A percentile compares a stretch with the other conserved stretches of the same genome.
Evolutionary conservation across 768 basidiomycete species (phyloP).

Genomic region (Infundibulicybe gibba): DNA sequence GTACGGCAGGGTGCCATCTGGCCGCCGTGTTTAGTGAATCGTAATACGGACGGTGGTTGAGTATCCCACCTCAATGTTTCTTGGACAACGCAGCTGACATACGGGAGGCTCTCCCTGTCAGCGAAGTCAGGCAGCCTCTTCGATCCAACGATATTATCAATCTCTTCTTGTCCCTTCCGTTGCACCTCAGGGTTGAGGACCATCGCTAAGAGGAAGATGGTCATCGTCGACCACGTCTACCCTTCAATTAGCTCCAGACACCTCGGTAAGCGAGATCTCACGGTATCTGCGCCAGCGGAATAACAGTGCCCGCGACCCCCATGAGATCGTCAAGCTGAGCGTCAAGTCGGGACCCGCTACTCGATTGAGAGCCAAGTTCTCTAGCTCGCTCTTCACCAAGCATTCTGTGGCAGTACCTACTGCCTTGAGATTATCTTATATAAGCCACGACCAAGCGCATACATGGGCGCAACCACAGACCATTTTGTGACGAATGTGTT

Average conservation of each 20-base stretch:
- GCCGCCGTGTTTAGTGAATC: slow-evolving; percentile 17
- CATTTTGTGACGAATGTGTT: slow-evolving; percentile 17
- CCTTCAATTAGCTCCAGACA: background rate
- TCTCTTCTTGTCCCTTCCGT: slow-evolving; percentile 21
- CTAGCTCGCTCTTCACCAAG: no score
- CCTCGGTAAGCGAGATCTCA: background rate
- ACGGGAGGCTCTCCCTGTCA: slow-evolving; percentile 10
- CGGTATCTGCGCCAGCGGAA: slow-evolving; percentile 2
- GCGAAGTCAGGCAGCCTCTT: slow-evolving; percentile 14
- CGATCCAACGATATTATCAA: slow-evolving; percentile 18
- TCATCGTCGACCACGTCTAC: slow-evolving; percentile 10
- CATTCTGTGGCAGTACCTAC: background rate
- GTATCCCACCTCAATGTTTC: background rate
- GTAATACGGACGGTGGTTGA: background rate
- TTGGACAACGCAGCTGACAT: background rate
- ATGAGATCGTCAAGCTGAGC: background rate
- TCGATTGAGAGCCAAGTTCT: no score
- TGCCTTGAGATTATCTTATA: slow-evolving; percentile 4
- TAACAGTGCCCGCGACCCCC: slow-evolving; percentile 1
- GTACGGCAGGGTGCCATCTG: background rate
- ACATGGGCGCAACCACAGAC: slow-evolving; percentile 11
- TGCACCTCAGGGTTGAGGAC: slow-evolving; percentile 22
- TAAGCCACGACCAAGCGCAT: no score
- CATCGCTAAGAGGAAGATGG: slow-evolving; percentile 25
- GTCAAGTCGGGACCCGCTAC: no score